A percentile compares a stretch with the other conserved stretches of the same genome.
Conservation (phyloP, 1,139 yeast genomes). For the Protomyces pachydermus region DNA sequence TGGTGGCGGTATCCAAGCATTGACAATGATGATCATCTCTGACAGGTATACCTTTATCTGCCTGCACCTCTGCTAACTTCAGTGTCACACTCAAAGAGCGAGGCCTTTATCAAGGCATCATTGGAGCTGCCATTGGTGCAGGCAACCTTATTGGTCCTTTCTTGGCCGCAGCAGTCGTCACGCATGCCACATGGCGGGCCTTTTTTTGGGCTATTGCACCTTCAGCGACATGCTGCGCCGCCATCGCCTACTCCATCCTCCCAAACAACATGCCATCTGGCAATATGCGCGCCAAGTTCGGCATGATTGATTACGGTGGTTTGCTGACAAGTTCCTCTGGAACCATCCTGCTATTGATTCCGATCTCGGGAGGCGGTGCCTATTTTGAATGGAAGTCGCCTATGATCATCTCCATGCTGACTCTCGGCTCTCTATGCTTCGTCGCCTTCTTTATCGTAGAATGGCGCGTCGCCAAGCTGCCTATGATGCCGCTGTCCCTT, state of each 20-base stretch:
- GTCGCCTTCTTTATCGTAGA: background rate
- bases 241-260: background rate
- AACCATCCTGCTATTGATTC: slow-evolving; percentile 11
- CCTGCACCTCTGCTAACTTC: background rate
- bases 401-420: slow-evolving; percentile 5
- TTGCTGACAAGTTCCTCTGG: background rate
- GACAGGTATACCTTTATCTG: slow-evolving; percentile 35
- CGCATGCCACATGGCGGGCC: slow-evolving; percentile 46
- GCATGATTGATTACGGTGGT: background rate
- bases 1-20: slow-evolving; percentile 49
- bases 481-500: slow-evolving; percentile 3
- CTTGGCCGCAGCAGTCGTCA: slow-evolving; percentile 51
- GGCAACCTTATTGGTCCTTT: slow-evolving; percentile 57
- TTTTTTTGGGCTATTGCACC: slow-evolving; percentile 1
- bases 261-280: background rate
- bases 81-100: slow-evolving; percentile 48
- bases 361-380: slow-evolving; percentile 16
- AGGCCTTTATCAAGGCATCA: slow-evolving; percentile 48
- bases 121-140: slow-evolving; percentile 50
- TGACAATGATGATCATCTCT: slow-evolving; percentile 47
- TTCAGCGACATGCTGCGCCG: background rate
- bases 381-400: slow-evolving; percentile 11
- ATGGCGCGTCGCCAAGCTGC: background rate
- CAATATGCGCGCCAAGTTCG: background rate
- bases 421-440: slow-evolving; percentile 1